These are phyloP conservation scores for Diaporthe amygdali DNA, from an alignment of 2,329 filamentous ascomycete genomes.

Conservation along the genomic window DNA sequence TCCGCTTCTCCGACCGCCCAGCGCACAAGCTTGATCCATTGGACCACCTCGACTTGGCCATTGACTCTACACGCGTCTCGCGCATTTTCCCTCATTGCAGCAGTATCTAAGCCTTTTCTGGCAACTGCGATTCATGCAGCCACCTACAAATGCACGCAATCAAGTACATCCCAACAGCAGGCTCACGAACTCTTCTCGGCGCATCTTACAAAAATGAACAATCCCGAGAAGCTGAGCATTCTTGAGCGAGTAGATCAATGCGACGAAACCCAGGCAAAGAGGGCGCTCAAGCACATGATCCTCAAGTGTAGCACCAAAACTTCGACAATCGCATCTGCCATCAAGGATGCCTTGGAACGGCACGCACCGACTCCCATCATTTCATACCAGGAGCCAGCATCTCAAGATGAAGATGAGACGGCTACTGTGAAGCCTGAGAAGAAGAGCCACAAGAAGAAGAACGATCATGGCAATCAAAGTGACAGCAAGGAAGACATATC, in stretches of 20 bases:
- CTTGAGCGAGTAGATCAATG: background rate
- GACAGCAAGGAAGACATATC: background rate
- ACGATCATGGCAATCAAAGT: background rate
- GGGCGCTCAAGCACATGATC: background rate
- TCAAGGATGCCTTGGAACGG: background rate
- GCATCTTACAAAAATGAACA: background rate
- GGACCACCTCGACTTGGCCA: too few species aligned
- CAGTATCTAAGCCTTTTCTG: too few species aligned
- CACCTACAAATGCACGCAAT: too few species aligned
- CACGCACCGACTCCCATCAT: background rate
- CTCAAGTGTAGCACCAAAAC: background rate
- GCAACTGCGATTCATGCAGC: too few species aligned
- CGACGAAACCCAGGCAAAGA: background rate
- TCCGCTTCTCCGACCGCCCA: too few species aligned
- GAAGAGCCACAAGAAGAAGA: background rate
- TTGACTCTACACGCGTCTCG: too few species aligned
- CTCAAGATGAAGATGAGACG: accelerated
- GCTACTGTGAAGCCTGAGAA: too few species aligned
- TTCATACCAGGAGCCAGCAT: background rate
- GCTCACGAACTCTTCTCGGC: too few species aligned
- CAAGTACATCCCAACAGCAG: too few species aligned
- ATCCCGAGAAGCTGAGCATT: background rate
- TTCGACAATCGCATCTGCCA: background rate
- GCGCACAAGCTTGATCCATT: too few species aligned
- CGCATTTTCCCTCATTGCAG: too few species aligned